Percentiles rank a stretch among this genome's conserved stretches.
Evolutionary conservation across 2,329 filamentous ascomycete species (phyloP).

Genomic region (Claviceps lovelessii): DNA sequence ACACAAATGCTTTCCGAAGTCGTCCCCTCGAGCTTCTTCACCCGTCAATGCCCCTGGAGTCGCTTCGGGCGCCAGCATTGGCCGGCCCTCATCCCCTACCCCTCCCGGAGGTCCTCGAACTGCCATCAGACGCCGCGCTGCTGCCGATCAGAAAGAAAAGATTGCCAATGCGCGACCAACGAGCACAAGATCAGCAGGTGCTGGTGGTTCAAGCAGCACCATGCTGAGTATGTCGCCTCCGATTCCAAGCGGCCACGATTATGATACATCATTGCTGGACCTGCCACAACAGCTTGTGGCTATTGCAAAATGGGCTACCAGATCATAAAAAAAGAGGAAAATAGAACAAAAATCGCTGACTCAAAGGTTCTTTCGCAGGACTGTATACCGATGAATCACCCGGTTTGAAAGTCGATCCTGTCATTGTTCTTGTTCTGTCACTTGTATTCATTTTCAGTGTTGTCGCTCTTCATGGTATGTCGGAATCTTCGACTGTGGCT

Average conservation of each 20-base stretch:
- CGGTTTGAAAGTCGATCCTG: conserved; percentile 92
- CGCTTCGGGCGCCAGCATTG: conserved; percentile 53
- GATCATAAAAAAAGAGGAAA: background rate
- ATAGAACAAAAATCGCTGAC: background rate
- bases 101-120: conserved; percentile 89
- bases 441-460: conserved; percentile 98
- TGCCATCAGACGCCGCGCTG: conserved; percentile 86
- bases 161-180: conserved; percentile 84
- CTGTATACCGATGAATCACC: conserved; percentile 98
- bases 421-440: conserved; percentile 89
- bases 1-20: conserved; percentile 21
- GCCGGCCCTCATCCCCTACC: conserved; percentile 71
- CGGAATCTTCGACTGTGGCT: background rate
- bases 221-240: conserved; percentile 79
- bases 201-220: conserved; percentile 90
- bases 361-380: conserved; percentile 31
- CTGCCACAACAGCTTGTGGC: background rate
- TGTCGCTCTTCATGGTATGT: conserved; percentile 62
- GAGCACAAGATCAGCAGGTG: conserved; percentile 84
- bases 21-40: conserved; percentile 46
- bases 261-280: background rate
- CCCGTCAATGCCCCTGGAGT: conserved; percentile 42
- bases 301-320: background rate
- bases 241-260: no score
- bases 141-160: conserved; percentile 94